These are phyloP conservation scores for Colletotrichum neosansevieriae DNA, from an alignment of 2,329 filamentous ascomycete genomes.

Conservation along the genomic window DNA sequence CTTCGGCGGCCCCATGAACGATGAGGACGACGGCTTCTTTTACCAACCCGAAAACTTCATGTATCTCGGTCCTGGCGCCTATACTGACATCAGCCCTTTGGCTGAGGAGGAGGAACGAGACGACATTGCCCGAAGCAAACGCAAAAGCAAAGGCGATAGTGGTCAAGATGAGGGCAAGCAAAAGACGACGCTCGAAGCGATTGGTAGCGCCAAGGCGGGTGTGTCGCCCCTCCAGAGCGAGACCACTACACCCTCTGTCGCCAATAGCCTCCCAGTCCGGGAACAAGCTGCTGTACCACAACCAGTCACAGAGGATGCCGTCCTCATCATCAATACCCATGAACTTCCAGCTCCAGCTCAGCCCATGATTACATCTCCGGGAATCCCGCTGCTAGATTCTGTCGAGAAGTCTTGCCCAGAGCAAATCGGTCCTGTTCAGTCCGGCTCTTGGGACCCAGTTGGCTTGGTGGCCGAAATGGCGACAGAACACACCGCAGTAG, in stretches of 20 bases:
- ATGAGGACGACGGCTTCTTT: constrained; percentile 52
- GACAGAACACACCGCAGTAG: constrained; percentile 55
- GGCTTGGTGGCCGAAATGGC: constrained; percentile 62
- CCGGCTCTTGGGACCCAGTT: constrained; percentile 52
- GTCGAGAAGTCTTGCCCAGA: constrained; percentile 48
- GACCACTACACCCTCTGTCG: constrained; percentile 43
- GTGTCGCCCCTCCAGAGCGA: constrained; percentile 46
- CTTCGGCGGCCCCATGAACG: constrained; percentile 43
- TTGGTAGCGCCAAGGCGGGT: constrained; percentile 22
- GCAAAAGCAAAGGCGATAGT: neutral
- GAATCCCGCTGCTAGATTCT: constrained; percentile 51
- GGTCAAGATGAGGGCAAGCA: neutral
- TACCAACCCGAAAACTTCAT: constrained; percentile 67
- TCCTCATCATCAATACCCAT: constrained; percentile 2
- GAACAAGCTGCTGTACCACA: neutral
- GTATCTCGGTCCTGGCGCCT: constrained; percentile 62
- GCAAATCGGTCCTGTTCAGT: constrained; percentile 44
- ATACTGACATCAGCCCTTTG: constrained; percentile 59
- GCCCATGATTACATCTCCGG: constrained; percentile 6
- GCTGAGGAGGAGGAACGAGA: constrained; percentile 53
- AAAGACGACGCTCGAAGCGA: constrained; percentile 19
- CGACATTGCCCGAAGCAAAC: neutral
- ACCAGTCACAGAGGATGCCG: neutral
- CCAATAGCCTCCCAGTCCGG: constrained; percentile 43
- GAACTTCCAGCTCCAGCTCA: neutral